A percentile compares a stretch with the other conserved stretches of the same genome.
phyloP scores from a whole-genome alignment of 768 basidiomycete species.

The Podaxis pistillaris region DNA sequence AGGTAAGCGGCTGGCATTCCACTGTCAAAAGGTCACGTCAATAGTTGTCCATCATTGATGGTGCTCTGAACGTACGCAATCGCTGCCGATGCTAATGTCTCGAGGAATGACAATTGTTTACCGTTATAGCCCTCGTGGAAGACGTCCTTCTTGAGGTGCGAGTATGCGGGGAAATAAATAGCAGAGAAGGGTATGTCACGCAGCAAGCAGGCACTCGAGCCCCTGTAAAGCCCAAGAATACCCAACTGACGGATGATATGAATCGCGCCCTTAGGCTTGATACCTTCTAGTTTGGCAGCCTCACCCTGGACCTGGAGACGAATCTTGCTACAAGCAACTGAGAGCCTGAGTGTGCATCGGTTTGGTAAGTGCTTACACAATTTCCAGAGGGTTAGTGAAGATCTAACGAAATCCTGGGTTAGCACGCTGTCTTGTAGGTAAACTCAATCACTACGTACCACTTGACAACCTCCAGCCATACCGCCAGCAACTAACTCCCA shows the following conservation, averaged over 20 bases:
- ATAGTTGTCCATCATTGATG: conserved; percentile 16
- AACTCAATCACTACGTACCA: conserved; percentile 55
- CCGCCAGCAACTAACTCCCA: conserved; percentile 95
- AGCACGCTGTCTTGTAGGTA: background rate
- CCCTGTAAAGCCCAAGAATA: conserved; percentile 89
- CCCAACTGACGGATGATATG: conserved; percentile 95
- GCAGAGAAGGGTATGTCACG: conserved; percentile 98
- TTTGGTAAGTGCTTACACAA: conserved; percentile 60
- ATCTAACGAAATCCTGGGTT: conserved; percentile 47
- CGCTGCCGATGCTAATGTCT: conserved; percentile 81
- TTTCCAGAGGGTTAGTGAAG: conserved; percentile 97
- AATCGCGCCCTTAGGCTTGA: conserved; percentile 77
- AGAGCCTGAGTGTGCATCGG: conserved; percentile 8
- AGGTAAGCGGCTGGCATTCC: conserved; percentile 98
- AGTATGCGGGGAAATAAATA: conserved; percentile 87
- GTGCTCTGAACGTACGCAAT: conserved; percentile 58
- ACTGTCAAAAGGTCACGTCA: conserved; percentile 44
- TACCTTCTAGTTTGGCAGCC: conserved; percentile 83
- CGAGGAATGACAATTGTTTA: conserved; percentile 87
- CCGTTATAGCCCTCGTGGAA: conserved; percentile 97
- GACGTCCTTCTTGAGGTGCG: conserved; percentile 87
- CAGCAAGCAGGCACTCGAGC: conserved; percentile 88
- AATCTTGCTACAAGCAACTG: conserved; percentile 64
- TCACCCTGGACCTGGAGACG: conserved; percentile 95
- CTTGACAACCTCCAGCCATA: conserved; percentile 94